phyloP scores from a whole-genome alignment of 176 grass and related monocot species.

The Avena eriantha region DNA sequence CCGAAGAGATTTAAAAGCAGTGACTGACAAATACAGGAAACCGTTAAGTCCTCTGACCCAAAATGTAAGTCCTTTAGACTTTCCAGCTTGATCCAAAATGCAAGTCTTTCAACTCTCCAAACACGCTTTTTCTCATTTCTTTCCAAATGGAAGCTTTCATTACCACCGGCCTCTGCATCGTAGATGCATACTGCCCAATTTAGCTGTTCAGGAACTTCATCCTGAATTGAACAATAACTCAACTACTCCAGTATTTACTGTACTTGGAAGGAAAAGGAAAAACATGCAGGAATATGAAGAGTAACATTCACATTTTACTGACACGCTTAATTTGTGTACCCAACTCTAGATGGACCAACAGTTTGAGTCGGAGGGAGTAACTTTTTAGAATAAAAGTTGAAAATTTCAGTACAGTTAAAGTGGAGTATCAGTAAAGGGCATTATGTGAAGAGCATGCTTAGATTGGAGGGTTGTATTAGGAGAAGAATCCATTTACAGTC shows the following conservation, averaged over 20 bases:
- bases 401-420: slow-evolving; percentile 8
- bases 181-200: not conserved
- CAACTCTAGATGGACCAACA: not conserved
- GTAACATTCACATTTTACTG: not conserved
- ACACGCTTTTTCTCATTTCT: not conserved
- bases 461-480: slow-evolving; percentile 11
- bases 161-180: not conserved
- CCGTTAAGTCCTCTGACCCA: not conserved
- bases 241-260: not conserved
- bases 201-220: not conserved
- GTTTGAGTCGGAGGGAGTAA: slow-evolving; percentile 1
- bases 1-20: not conserved
- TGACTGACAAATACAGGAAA: not conserved
- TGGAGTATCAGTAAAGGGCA: not conserved
- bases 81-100: slow-evolving; percentile 1
- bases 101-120: not conserved
- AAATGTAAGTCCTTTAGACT: not conserved
- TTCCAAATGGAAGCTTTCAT: not conserved
- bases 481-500: not conserved
- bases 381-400: not conserved
- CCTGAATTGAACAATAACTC: slow-evolving; percentile 14
- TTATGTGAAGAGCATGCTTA: not conserved
- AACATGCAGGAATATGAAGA: not conserved
- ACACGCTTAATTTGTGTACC: not conserved
- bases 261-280: not conserved